Percentiles rank a stretch among this genome's conserved stretches.
phyloP scores from a whole-genome alignment of 495 filamentous ascomycete genomes.

The Podospora bellae-mahoneyi region DNA sequence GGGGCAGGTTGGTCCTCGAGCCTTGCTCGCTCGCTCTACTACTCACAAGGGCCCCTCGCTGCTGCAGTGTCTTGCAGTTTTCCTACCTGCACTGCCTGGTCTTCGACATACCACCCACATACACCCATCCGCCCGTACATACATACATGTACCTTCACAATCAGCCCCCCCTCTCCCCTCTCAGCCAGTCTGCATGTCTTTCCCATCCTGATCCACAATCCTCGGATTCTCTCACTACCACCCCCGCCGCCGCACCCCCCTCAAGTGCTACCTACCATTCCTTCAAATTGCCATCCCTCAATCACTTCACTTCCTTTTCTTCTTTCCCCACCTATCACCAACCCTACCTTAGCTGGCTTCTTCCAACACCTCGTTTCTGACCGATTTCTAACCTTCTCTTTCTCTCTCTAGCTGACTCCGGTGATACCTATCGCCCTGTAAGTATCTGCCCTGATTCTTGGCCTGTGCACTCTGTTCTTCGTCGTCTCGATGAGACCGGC shows the following conservation, averaged over 20 bases:
- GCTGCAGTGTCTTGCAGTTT: constrained; percentile 42
- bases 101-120: constrained; percentile 17
- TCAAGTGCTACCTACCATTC: constrained; percentile 24
- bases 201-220: constrained; percentile 35
- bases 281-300: constrained; percentile 34
- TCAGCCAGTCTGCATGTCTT: constrained; percentile 41
- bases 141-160: constrained; percentile 35
- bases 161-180: constrained; percentile 32
- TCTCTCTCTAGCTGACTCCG: constrained; percentile 46
- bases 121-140: constrained; percentile 16
- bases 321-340: constrained; percentile 21
- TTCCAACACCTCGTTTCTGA: constrained; percentile 22
- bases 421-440: constrained; percentile 53
- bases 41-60: constrained; percentile 31
- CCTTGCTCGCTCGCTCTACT: constrained; percentile 28
- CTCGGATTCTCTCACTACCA: constrained; percentile 31
- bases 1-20: constrained; percentile 23
- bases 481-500: not conserved
- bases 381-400: constrained; percentile 39
- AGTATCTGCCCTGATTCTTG: constrained; percentile 29
- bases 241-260: constrained; percentile 30
- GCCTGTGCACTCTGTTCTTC: not conserved
- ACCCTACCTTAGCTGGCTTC: constrained; percentile 15
- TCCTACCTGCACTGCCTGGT: constrained; percentile 36
- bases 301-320: constrained; percentile 25